Base-by-base conservation (phyloP, 805 yeast species). In the Yarrowia sp. region DNA sequence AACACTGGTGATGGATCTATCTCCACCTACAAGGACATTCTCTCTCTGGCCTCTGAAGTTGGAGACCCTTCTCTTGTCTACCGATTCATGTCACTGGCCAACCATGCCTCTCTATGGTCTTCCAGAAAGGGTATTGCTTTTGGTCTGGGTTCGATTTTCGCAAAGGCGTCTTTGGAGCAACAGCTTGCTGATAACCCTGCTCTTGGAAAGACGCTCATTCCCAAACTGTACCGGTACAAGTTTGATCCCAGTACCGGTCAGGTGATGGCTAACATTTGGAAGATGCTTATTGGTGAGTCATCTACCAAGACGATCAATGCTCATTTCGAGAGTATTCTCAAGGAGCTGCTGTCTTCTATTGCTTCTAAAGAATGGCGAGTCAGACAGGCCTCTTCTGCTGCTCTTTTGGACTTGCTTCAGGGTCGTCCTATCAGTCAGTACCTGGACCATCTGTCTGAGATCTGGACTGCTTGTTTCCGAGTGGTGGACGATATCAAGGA, bases 31-130 rank as follows among this genome's bases (percentile, higher is more conserved):
- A 90, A 88, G 71, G 99, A 93, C 75, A 90, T 93, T 35, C 79
- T 93, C 70, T 89, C 80, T 70, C 79, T 93, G 58, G 98, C 99
- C 0, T 85, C 95, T 0, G 99, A 93, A 72, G 96, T 92, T 9
- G 98, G 98, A 33, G 97, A 93, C 75, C 97, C 98, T 13, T 84
- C 95, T 69, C 81, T 93, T 68, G 97, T 93, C 4, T 93, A 93
- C 76, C 90, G 91, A 72, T 93, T 93, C 74, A 91, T 93, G 97
- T 86, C 96, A 0, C 77, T 93, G 65, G 96, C 98, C 0, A 87
- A 90, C 68, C 87, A 87, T 62, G 90, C 97, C 0, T 86, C 95
- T 0, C 76, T 92, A 18, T 93, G 99, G 99, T 84, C 96, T 0
- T 89, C 97, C 0, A 81, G 96, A 73, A 90, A 89, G 69, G 99